Percentiles rank a stretch among this genome's conserved stretches.
phyloP scores from a whole-genome alignment of 2,329 filamentous ascomycete species.

The Periconia macrospinosa region DNA sequence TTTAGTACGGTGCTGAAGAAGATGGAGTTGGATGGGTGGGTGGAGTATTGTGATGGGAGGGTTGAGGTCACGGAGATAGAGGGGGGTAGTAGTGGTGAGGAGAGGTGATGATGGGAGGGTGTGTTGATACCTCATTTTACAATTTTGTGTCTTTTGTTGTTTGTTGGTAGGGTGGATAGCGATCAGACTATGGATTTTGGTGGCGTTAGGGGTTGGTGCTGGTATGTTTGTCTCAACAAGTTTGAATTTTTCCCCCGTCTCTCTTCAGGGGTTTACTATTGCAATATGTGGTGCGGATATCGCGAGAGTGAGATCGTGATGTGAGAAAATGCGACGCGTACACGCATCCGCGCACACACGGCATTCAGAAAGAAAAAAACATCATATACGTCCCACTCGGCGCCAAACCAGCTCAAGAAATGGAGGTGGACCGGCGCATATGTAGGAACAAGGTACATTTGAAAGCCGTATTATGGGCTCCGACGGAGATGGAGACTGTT shows the following conservation, averaged over 20 bases:
- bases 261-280: not conserved
- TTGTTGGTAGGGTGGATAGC: not conserved
- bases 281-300: not conserved
- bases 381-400: no score
- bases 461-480: not conserved
- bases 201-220: not conserved
- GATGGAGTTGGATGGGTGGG: constrained; percentile 65
- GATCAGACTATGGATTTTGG: not conserved
- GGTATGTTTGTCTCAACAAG: not conserved
- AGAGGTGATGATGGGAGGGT: not conserved
- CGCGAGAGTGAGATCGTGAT: not conserved
- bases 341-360: no score
- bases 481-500: not conserved
- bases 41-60: constrained; percentile 55
- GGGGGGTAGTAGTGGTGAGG: constrained; percentile 9
- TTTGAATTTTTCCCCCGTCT: not conserved
- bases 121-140: not conserved
- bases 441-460: not conserved
- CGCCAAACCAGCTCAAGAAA: no score
- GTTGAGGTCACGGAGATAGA: constrained; percentile 24
- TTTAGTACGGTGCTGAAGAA: constrained; percentile 70
- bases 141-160: not conserved
- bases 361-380: no score
- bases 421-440: not conserved
- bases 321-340: not conserved